These are phyloP conservation scores for Pleoardoris graminearum DNA, from an alignment of 2,329 filamentous ascomycete genomes.

Conservation along the genomic window DNA sequence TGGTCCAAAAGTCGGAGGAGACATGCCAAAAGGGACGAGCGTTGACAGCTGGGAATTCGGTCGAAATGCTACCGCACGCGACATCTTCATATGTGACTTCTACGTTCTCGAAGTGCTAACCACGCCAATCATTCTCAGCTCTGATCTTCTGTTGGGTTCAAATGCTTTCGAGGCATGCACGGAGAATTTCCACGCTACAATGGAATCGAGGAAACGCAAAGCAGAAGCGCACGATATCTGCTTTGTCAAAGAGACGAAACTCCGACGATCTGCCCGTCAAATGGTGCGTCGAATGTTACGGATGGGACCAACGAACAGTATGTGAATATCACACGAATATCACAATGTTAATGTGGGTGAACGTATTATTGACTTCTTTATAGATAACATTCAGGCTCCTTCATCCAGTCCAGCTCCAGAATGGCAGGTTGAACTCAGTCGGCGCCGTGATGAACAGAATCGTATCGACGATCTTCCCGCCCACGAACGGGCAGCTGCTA, in stretches of 20 bases:
- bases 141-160: slow-evolving; percentile 1
- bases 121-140: background rate
- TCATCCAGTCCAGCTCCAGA: no score
- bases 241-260: background rate
- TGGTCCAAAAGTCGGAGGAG: background rate
- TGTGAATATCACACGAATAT: no score
- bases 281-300: no score
- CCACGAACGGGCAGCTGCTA: no score
- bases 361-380: no score
- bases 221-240: background rate
- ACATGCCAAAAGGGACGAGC: background rate
- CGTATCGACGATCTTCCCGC: no score
- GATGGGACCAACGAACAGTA: no score
- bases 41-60: background rate
- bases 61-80: background rate
- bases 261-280: background rate
- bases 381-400: no score
- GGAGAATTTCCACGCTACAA: background rate
- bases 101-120: background rate
- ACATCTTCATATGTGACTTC: slow-evolving; percentile 1
- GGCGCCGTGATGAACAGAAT: no score
- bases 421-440: no score
- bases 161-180: slow-evolving; percentile 1
- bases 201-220: slow-evolving; percentile 44
- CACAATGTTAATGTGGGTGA: no score